A percentile compares a stretch with the other conserved stretches of the same genome.
Evolutionary conservation across 2,329 filamentous ascomycete genomes (phyloP).

Genomic region (Trichoderma simmonsii): DNA sequence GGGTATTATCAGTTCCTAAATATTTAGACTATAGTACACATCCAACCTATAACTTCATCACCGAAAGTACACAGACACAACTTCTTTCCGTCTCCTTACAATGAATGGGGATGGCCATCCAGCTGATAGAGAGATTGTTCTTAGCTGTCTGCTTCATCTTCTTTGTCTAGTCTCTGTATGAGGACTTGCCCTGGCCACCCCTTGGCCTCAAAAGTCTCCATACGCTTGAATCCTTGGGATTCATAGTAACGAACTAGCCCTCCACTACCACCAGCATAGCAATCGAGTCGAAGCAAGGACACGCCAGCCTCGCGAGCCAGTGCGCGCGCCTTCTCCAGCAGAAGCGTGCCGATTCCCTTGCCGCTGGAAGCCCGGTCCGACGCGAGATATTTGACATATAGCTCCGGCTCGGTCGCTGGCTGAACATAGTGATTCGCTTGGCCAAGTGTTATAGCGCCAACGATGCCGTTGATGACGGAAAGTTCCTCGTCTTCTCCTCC

Average conservation of each 20-base stretch:
- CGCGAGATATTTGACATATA: neutral
- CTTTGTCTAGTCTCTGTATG: neutral
- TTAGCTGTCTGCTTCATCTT: neutral
- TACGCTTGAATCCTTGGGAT: neutral
- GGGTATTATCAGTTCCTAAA: neutral
- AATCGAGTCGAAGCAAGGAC: neutral
- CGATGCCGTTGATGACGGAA: neutral
- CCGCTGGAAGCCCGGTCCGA: neutral
- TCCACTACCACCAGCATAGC: neutral
- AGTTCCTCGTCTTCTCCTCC: neutral
- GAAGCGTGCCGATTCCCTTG: neutral
- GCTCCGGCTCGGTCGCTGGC: neutral
- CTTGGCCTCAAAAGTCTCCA: neutral
- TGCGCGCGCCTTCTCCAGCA: neutral
- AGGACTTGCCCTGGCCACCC: neutral
- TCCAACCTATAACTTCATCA: neutral
- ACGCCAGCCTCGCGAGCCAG: neutral
- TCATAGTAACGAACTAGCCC: neutral
- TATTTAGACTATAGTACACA: neutral
- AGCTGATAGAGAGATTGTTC: neutral
- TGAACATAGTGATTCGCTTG: neutral
- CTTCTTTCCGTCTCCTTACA: neutral
- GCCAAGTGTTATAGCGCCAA: neutral
- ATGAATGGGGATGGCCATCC: neutral
- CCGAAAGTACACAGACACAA: neutral